Conservation (phyloP, 768 basidiomycete species). For the Filobasidium wieringae region DNA sequence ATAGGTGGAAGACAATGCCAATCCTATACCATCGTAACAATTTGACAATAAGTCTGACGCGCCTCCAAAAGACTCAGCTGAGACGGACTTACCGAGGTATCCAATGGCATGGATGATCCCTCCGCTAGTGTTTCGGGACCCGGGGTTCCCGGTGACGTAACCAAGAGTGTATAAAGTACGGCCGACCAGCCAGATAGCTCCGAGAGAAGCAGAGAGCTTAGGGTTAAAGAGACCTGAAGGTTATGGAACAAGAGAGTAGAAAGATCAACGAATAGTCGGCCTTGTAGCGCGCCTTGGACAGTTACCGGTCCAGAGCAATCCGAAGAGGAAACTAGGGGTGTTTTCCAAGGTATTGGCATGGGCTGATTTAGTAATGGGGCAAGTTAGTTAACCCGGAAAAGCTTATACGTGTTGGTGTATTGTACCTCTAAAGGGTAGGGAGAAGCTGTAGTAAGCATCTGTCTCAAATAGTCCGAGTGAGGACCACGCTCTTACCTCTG, state of each 20-base stretch:
- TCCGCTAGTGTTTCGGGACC: background rate
- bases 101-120: constrained; percentile 6
- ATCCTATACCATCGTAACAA: background rate
- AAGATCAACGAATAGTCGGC: too few species aligned
- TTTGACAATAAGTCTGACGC: background rate
- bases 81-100: background rate
- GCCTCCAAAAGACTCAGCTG: background rate
- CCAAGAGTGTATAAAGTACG: constrained; percentile 13
- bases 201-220: constrained; percentile 1
- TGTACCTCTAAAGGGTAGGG: background rate
- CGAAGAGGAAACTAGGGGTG: constrained; percentile 11
- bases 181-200: constrained; percentile 9
- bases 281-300: background rate
- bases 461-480: too few species aligned
- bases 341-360: constrained; percentile 15
- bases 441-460: background rate
- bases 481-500: constrained; percentile 8
- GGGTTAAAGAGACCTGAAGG: constrained; percentile 10
- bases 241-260: background rate
- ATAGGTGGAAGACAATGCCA: background rate
- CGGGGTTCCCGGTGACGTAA: constrained; percentile 3
- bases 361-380: background rate
- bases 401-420: background rate
- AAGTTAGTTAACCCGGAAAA: background rate
- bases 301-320: constrained; percentile 9